Evolutionary conservation across 2,329 filamentous ascomycete species (phyloP).

Genomic region (Paraconiothyrium brasiliense): DNA sequence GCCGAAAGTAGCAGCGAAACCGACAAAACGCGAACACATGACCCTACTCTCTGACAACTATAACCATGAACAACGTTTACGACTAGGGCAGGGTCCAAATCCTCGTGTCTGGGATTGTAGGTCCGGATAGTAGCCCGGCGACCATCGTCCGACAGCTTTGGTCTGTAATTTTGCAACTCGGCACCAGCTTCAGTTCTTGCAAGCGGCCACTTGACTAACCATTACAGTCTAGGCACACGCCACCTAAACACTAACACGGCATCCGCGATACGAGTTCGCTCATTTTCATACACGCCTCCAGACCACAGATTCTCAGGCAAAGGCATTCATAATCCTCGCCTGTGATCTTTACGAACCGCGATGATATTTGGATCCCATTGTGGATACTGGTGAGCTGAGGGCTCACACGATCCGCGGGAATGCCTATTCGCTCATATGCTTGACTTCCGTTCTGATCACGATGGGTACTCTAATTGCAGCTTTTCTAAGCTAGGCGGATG

Average conservation of each 20-base stretch:
- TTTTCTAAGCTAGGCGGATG: conserved; percentile 16
- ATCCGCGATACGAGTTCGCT: conserved; percentile 26
- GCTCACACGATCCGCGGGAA: conserved; percentile 26
- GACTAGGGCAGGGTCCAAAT: conserved; percentile 8
- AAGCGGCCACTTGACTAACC: conserved; percentile 18
- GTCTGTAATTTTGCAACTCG: conserved; percentile 4
- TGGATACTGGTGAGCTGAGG: conserved; percentile 24
- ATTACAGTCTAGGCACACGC: conserved; percentile 17
- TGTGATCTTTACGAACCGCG: conserved; percentile 19
- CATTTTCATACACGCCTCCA: conserved; percentile 27
- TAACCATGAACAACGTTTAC: conserved; percentile 7
- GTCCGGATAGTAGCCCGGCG: conserved; percentile 15
- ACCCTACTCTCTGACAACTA: neutral
- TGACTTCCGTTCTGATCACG: conserved; percentile 25
- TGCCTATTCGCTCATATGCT: conserved; percentile 19
- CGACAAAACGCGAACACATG: conserved; percentile 28
- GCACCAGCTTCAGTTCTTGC: conserved; percentile 13
- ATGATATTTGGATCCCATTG: conserved; percentile 18
- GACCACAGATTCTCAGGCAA: conserved; percentile 9
- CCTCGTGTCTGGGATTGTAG: conserved; percentile 14
- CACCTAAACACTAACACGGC: conserved; percentile 24
- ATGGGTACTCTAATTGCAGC: conserved; percentile 25
- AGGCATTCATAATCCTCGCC: conserved; percentile 17
- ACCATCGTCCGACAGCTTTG: conserved; percentile 17
- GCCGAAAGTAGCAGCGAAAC: conserved; percentile 27